These are phyloP conservation scores for Geoglossum cookeanum DNA, from an alignment of 2,329 filamentous ascomycete species.

Conservation along the genomic window DNA sequence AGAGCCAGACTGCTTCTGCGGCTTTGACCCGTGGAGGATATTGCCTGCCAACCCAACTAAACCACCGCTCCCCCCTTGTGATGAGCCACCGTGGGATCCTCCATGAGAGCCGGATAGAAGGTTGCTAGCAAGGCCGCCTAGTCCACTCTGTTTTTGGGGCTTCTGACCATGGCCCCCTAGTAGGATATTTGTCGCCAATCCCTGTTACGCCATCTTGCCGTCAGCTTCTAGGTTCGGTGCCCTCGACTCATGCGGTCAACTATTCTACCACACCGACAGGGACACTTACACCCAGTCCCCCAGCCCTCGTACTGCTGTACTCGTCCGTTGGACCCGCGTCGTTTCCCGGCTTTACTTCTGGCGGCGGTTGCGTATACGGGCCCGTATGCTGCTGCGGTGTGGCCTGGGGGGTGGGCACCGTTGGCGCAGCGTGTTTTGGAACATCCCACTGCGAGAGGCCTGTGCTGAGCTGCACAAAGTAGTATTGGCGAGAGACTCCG, in stretches of 20 bases:
- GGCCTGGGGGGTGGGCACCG: conserved; percentile 38
- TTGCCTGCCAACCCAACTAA: conserved; percentile 35
- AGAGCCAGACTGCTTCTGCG: conserved; percentile 13
- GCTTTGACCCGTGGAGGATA: conserved; percentile 26
- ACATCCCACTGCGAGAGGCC: conserved; percentile 58
- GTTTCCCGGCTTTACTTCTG: conserved; percentile 24
- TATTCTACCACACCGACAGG: background rate
- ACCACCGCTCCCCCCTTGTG: conserved; percentile 19
- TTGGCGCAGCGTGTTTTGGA: conserved; percentile 43
- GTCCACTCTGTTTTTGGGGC: conserved; percentile 12
- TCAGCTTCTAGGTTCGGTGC: conserved; percentile 11
- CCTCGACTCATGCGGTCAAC: background rate
- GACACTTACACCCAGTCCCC: conserved; percentile 43
- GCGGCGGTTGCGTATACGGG: conserved; percentile 25
- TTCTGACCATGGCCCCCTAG: conserved; percentile 14
- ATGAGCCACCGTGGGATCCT: conserved; percentile 5
- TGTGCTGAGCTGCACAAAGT: conserved; percentile 53
- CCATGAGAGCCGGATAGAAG: conserved; percentile 9
- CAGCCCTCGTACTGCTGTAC: conserved; percentile 29
- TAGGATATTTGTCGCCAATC: conserved; percentile 41
- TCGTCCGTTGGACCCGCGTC: conserved; percentile 28
- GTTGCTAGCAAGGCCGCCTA: conserved; percentile 10
- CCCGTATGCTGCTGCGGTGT: conserved; percentile 21
- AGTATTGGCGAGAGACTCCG: conserved; percentile 43
- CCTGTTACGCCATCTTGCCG: conserved; percentile 23